A percentile compares a stretch with the other conserved stretches of the same genome.
These are phyloP conservation scores for Colletotrichum gloeosporioides DNA, from an alignment of 2,329 filamentous ascomycete species.

Conservation along the genomic window DNA sequence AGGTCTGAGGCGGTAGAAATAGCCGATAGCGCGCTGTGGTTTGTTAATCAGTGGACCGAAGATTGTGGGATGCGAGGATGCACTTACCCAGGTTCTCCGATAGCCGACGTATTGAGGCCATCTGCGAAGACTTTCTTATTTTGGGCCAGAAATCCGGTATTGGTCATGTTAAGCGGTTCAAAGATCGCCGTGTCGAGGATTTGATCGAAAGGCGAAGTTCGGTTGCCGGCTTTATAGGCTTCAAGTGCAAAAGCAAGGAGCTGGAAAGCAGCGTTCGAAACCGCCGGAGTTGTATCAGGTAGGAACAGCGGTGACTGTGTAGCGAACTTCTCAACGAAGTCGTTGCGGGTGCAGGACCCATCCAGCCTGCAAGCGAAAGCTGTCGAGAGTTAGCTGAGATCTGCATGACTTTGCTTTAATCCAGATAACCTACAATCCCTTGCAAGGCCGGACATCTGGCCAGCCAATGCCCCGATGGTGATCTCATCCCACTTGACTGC, in stretches of 20 bases:
- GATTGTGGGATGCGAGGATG: not conserved
- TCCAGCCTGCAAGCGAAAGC: conserved; percentile 20
- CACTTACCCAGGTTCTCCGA: conserved; percentile 26
- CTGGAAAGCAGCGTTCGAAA: conserved; percentile 30
- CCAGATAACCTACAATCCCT: conserved; percentile 20
- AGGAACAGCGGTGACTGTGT: conserved; percentile 22
- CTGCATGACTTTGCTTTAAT: not conserved
- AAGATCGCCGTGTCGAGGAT: conserved; percentile 14
- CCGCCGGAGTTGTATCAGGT: conserved; percentile 27
- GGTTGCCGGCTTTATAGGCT: not conserved
- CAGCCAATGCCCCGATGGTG: conserved; percentile 26
- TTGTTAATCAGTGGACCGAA: not conserved
- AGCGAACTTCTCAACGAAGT: conserved; percentile 21
- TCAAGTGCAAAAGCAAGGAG: conserved; percentile 27
- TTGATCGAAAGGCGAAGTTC: not conserved
- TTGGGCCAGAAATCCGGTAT: conserved; percentile 10
- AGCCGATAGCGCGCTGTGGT: conserved; percentile 21
- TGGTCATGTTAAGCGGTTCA: conserved; percentile 23
- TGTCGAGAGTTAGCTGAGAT: not conserved
- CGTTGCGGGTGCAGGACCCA: conserved; percentile 9
- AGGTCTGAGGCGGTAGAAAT: conserved; percentile 25
- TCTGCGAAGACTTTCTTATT: conserved; percentile 13
- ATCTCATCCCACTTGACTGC: conserved; percentile 25
- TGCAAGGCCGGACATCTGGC: conserved; percentile 28
- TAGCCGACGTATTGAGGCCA: conserved; percentile 5